Evolutionary conservation across 2,329 filamentous ascomycete species (phyloP), one percentile per base, ranked within the genome.

Genomic region (Diaporthe sp.): DNA sequence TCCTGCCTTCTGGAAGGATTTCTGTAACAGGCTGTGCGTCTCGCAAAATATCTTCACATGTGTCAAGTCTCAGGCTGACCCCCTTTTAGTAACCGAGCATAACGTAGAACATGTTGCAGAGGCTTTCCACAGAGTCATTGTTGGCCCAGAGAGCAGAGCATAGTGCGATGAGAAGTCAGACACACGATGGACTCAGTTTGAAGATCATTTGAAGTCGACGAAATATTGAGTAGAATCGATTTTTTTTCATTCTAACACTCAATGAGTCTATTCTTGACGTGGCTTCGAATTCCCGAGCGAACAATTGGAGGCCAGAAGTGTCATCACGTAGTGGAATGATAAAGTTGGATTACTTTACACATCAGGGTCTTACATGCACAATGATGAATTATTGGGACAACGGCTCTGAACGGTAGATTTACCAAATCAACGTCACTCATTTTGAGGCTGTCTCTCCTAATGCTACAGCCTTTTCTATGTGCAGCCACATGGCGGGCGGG

Each of bases 1-100:
- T 60, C 57, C 35, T 42, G n/a, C 57, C 57, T 2, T 60, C 57
- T 28, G 57, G 57, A 1, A 40, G 57, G n/a, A 60, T 60, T 19
- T 60, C 57, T 13, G 57, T 60, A 3, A 60, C 57, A 40, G 57
- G 57, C 22, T 60, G 57, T 60, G 9, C 22, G 57, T 60, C n/a
- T 28, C 4, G n/a, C n/a, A 25, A 2, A 28, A 42, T 5, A 3
- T 3, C 0, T 8, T 22, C 57, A 28, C 3, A 19, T 17, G 1
- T 9, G 3, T 2, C 22, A 12, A 17, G 1, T 0, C 25, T 8
- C n/a, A 60, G 0, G 57, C 57, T 60, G 15, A 60, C 35, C 6
- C 22, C 0, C 4, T 40, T 15, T 17, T 17, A 60, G 35, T 60
- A 2, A 60, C 57, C 12, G 35, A 60, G 8, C 5, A 25, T 2